phyloP scores from a whole-genome alignment of 768 basidiomycete genomes.

The Kwoniella europaea region DNA sequence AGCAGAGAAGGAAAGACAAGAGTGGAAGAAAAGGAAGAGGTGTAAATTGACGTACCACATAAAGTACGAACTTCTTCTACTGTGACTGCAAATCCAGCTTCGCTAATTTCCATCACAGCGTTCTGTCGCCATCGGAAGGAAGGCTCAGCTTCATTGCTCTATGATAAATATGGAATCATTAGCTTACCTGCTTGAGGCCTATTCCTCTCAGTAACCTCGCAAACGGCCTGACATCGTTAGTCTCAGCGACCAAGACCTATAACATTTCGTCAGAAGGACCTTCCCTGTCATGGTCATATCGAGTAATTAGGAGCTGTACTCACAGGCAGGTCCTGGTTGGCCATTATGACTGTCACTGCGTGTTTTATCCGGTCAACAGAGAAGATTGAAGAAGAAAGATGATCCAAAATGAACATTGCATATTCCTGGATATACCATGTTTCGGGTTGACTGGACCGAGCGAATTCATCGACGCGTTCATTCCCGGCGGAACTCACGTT shows the following conservation, averaged over 20 bases:
- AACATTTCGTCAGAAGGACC: neutral
- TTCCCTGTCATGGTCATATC: neutral
- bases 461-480: too few species aligned
- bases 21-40: too few species aligned
- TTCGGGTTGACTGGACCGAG: slow-evolving; percentile 4
- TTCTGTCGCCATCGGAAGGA: slow-evolving; percentile 52
- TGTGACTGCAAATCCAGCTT: slow-evolving; percentile 72
- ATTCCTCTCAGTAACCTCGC: slow-evolving; percentile 78
- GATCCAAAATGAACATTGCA: too few species aligned
- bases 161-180: too few species aligned
- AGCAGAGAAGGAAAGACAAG: neutral
- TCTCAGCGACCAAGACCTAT: slow-evolving; percentile 57
- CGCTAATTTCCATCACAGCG: slow-evolving; percentile 74
- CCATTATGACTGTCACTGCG: neutral
- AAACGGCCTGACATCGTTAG: slow-evolving; percentile 76
- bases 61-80: slow-evolving; percentile 86
- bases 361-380: too few species aligned
- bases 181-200: slow-evolving; percentile 77
- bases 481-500: too few species aligned
- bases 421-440: too few species aligned
- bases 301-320: neutral
- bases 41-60: slow-evolving; percentile 65
- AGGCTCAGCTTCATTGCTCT: neutral
- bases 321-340: slow-evolving; percentile 2
- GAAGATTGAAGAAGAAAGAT: too few species aligned